Base-by-base conservation (phyloP, 805 yeast species). In the Clavispora phyllophila region DNA sequence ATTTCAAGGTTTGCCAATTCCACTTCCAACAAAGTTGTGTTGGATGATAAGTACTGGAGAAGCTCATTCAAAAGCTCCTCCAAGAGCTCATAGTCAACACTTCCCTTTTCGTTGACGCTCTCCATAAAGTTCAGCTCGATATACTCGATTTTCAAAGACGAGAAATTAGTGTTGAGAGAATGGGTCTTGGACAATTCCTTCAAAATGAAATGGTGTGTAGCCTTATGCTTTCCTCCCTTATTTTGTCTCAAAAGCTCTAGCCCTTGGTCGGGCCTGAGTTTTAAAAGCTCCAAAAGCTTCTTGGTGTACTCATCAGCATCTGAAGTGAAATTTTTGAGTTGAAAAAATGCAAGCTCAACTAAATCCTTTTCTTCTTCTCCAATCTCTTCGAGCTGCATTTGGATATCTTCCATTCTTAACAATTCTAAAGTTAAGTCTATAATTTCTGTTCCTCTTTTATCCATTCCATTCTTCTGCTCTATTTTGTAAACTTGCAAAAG, bases 71-170 rank as follows among this genome's bases (percentile, higher is more conserved):
- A 24, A 13, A 69, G 55, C 38, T 67, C 72, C 14, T 51, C 49
- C 9, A 20, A 14, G 5, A 29, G 13, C 8, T 18, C 36, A 17
- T 43, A n/a, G 18, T 40, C 42, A 13, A 44, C 29, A n/a, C 41
- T 42, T 14, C 36, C 36, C 6, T 46, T 36, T 2, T 17, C 26
- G 7, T 42, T 42, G 3, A 42, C 40, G 10, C 46, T 50, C 10
- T 62, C 67, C 15, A 45, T 14, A 36, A 60, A 60, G 0, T 58
- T 38, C 18, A 61, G 54, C 45, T 70, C 73, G 17, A 66, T 47
- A 37, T 61, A 61, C 31, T 70, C 73, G 12, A 66, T 53, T 40
- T 61, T 64, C 10, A 70, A 56, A 1, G 51, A 45, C 0, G 64
- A 45, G 42, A 66, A 61, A 24, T 51, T 60, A 12, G 51, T 29